Evolutionary conservation across 2,329 filamentous ascomycete species (phyloP), one percentile per base, ranked within the genome.

Genomic region (Aureobasidium sp.): DNA sequence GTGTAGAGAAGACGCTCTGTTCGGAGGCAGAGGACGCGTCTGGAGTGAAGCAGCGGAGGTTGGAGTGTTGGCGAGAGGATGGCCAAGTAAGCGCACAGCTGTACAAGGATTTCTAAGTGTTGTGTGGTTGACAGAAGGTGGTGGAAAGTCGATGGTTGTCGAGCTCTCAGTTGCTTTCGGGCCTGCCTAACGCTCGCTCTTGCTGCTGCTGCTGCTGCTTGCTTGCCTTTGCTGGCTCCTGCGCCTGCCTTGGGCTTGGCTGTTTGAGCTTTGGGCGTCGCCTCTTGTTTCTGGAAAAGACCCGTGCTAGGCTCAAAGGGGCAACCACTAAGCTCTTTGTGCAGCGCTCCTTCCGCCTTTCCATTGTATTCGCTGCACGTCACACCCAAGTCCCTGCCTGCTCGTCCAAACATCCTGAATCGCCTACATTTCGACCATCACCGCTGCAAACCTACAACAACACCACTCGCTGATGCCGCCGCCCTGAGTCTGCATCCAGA

Each of bases 321-420:
- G 51, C 37, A 43, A 23, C 19, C 9, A 7, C 51, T 43, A 55
- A 13, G 8, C 51, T 31, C 25, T 33, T 31, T 42, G n/a, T 45
- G 51, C 17, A 38, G 15, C n/a, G 38, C 51, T 31, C 51, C 38
- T 55, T 55, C 53, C 29, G 53, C n/a, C 53, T 23, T 57, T 57
- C 53, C 40, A 46, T 57, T 57, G 53, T 57, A 13, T 57, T 46
- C 42, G 53, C 29, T 57, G 42, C 53, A 57, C 53, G 53, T 57
- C 53, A 57, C 53, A 23, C 5, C 15, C 47, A 51, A 50, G 33
- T 27, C 40, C 25, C 37, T 45, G 38, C 29, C 17, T 42, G n/a
- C 35, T 40, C 25, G 42, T 45, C 4, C 37, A 33, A 33, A 31
- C 37, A 33, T 59, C 45, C 33, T 19, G 6, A 45, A 6, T 37